Conservation (phyloP, 1,284 basidiomycete genomes). For the Ceratobasidium sp. region DNA sequence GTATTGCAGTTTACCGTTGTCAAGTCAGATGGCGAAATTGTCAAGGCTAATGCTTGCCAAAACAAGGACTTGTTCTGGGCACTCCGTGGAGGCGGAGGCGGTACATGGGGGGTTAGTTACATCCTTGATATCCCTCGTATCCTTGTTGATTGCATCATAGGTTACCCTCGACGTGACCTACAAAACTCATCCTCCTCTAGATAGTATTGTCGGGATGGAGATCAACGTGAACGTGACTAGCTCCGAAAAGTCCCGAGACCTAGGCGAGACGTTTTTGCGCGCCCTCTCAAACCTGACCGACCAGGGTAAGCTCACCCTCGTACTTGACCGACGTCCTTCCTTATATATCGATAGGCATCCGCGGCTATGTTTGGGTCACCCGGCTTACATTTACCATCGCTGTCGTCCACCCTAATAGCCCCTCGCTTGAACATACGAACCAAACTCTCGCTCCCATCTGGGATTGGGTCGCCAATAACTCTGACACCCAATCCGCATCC, state of each 20-base stretch:
- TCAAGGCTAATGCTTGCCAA: no score
- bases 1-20: slow-evolving; percentile 25
- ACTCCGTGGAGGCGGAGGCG: neutral
- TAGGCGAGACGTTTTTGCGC: neutral
- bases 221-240: neutral
- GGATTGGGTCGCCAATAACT: neutral
- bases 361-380: slow-evolving; percentile 16
- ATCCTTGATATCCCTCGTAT: neutral
- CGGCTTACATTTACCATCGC: slow-evolving; percentile 1
- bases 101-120: slow-evolving; percentile 38
- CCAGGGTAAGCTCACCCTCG: neutral
- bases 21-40: no score
- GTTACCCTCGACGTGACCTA: neutral
- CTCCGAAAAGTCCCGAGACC: neutral
- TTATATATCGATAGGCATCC: neutral
- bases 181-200: neutral
- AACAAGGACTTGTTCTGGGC: no score
- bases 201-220: neutral
- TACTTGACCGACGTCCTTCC: neutral
- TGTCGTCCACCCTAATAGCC: neutral
- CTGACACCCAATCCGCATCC: neutral
- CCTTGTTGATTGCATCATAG: neutral
- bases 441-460: no score
- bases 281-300: neutral
- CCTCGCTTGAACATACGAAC: no score